Conservation (phyloP, 768 basidiomycete species). For the Cubamyces sp. region DNA sequence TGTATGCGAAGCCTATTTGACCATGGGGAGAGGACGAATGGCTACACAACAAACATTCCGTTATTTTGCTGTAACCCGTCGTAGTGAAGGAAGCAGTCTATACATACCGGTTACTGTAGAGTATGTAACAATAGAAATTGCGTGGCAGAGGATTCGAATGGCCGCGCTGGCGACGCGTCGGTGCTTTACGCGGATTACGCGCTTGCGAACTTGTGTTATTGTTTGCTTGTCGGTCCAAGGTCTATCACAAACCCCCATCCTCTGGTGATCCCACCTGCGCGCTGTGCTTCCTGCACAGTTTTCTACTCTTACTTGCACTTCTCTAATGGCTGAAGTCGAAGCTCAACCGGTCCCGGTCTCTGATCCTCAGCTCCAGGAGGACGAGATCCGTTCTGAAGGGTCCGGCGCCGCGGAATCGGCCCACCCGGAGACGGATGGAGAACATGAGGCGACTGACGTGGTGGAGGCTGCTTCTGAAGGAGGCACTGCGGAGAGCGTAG, state of each 20-base stretch:
- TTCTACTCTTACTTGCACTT: constrained; percentile 20
- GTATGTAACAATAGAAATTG: too few species aligned
- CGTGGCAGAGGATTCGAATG: constrained; percentile 5
- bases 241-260: constrained; percentile 26
- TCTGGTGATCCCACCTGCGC: constrained; percentile 27
- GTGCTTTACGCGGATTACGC: constrained; percentile 24
- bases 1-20: constrained; percentile 47
- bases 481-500: constrained; percentile 25
- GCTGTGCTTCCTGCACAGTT: constrained; percentile 25
- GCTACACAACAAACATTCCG: not conserved
- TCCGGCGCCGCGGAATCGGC: constrained; percentile 28
- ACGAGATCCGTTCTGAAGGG: constrained; percentile 30
- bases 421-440: constrained; percentile 34
- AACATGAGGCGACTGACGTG: constrained; percentile 44
- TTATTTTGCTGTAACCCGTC: not conserved
- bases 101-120: too few species aligned
- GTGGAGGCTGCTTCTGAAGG: constrained; percentile 34
- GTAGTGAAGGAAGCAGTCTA: too few species aligned
- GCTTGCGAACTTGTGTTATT: constrained; percentile 23
- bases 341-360: constrained; percentile 26
- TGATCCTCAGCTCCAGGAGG: constrained; percentile 21
- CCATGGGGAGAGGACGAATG: not conserved
- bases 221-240: constrained; percentile 21
- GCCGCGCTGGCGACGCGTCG: constrained; percentile 20
- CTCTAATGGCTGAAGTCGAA: constrained; percentile 44